Conservation (phyloP, 805 yeast genomes). For the Ogataea chonburiensis region DNA sequence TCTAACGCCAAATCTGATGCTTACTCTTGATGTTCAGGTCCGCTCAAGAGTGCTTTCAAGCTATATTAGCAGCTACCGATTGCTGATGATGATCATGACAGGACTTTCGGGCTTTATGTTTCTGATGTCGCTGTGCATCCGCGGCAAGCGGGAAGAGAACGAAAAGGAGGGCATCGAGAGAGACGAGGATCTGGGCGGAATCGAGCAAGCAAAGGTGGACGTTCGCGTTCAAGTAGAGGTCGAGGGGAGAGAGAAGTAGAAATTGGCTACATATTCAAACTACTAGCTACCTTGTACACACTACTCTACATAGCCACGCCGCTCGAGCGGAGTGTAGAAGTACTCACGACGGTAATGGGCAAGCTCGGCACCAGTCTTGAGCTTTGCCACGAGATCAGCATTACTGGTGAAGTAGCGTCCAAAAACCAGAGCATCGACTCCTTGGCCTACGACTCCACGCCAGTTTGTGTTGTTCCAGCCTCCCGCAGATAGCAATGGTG, state of each 20-base stretch:
- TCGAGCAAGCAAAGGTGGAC: no score
- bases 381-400: conserved; percentile 52
- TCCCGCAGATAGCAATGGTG: conserved; percentile 30
- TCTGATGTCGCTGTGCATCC: conserved; percentile 11
- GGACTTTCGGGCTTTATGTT: conserved; percentile 21
- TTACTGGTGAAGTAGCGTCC: conserved; percentile 54
- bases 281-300: no score
- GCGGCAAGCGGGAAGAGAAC: conserved; percentile 8
- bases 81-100: conserved; percentile 16
- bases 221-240: not conserved
- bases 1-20: conserved; percentile 7
- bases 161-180: conserved; percentile 3
- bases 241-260: conserved; percentile 1
- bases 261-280: not conserved
- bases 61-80: conserved; percentile 14
- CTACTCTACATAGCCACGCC: conserved; percentile 43
- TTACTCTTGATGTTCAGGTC: not conserved
- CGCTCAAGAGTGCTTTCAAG: conserved; percentile 8
- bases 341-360: conserved; percentile 46
- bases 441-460: conserved; percentile 7
- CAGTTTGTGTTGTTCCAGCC: conserved; percentile 30
- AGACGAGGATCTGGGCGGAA: no score
- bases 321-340: conserved; percentile 39
- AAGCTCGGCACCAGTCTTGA: conserved; percentile 41
- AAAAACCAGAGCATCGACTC: conserved; percentile 32